phyloP scores from a whole-genome alignment of 148 eudicot species.

The Hydrangea macrophylla region DNA sequence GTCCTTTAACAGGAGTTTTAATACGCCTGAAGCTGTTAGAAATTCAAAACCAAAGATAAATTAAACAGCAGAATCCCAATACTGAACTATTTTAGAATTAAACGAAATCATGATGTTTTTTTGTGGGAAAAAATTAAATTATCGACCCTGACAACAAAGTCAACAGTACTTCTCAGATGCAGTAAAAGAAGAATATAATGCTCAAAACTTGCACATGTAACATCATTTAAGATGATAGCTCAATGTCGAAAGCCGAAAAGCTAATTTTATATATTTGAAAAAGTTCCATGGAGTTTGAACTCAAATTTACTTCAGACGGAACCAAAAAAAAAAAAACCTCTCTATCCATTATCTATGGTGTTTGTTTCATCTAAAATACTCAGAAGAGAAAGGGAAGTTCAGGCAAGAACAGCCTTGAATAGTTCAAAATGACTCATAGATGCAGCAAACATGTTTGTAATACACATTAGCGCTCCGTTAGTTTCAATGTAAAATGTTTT shows the following conservation, averaged over 20 bases:
- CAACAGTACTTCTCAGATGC: neutral
- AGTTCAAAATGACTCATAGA: too few species aligned
- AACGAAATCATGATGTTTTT: neutral
- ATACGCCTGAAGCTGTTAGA: conserved; percentile 65
- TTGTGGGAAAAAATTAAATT: neutral
- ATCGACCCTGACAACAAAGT: neutral
- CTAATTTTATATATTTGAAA: neutral
- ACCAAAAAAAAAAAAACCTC: too few species aligned
- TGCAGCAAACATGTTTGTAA: too few species aligned
- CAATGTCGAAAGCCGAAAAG: neutral
- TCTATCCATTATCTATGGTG: too few species aligned
- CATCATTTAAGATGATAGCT: neutral
- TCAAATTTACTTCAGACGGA: too few species aligned
- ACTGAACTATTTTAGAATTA: neutral
- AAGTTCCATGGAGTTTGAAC: neutral
- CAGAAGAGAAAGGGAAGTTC: too few species aligned
- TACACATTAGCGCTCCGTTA: too few species aligned
- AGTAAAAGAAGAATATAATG: neutral
- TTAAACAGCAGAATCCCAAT: conserved; percentile 10
- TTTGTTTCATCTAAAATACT: too few species aligned
- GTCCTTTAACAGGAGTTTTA: conserved; percentile 73
- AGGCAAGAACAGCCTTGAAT: too few species aligned
- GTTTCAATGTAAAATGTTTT: too few species aligned
- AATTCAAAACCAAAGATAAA: conserved; percentile 2
- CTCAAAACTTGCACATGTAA: neutral